Evolutionary conservation across 1,284 basidiomycete species (phyloP).

Genomic region (Trichosporon sp.): DNA sequence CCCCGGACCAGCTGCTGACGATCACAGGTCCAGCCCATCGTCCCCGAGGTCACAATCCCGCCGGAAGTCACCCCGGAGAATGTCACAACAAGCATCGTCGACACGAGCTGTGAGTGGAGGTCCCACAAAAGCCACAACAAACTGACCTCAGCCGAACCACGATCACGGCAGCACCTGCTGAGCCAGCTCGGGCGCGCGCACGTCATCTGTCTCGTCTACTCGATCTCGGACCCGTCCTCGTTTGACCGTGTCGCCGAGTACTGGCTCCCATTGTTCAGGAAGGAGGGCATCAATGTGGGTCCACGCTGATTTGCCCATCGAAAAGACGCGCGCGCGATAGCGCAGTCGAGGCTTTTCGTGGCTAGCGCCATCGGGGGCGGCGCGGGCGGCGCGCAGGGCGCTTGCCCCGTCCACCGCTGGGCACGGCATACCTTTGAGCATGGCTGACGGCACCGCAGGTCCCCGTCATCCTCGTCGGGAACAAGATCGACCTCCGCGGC

Average conservation of each 20-base stretch:
- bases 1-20: neutral
- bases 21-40: conserved; percentile 76
- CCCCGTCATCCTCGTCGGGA: conserved; percentile 94
- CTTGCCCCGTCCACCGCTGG: no score
- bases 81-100: conserved; percentile 91
- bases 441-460: conserved; percentile 57
- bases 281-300: conserved; percentile 85
- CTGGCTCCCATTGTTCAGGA: conserved; percentile 95
- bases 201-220: conserved; percentile 96
- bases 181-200: conserved; percentile 93
- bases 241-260: conserved; percentile 98
- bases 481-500: conserved; percentile 93
- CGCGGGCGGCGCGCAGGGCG: no score
- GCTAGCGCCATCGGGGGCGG: neutral
- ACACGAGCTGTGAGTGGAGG: conserved; percentile 74
- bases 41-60: conserved; percentile 92
- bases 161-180: conserved; percentile 73
- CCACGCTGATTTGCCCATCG: neutral
- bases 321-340: neutral
- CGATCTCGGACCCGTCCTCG: conserved; percentile 89
- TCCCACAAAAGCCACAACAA: neutral
- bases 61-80: conserved; percentile 93
- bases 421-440: conserved; percentile 1
- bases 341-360: neutral
- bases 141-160: conserved; percentile 27